Percentiles rank a stretch among this genome's conserved stretches.
phyloP scores from a whole-genome alignment of 2,329 filamentous ascomycete genomes.

The Aspergillus sp. region DNA sequence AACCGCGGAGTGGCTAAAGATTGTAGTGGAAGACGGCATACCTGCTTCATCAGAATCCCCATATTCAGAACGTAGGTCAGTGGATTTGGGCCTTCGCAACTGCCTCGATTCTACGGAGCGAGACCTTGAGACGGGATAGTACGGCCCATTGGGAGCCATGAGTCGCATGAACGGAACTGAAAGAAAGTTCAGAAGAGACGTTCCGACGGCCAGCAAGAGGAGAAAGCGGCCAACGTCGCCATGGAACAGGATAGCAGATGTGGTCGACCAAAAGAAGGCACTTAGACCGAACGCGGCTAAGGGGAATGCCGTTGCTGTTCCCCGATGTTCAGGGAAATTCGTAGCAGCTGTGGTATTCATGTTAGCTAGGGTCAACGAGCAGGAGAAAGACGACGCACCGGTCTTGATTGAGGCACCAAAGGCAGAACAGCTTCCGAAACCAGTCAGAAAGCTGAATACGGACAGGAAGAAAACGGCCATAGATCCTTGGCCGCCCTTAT shows the following conservation, averaged over 20 bases:
- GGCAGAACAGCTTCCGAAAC: constrained; percentile 87
- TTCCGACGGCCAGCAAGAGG: constrained; percentile 78
- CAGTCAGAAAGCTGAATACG: constrained; percentile 83
- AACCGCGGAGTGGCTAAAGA: constrained; percentile 32
- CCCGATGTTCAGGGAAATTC: constrained; percentile 89
- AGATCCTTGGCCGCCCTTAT: constrained; percentile 67
- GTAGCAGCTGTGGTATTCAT: constrained; percentile 65
- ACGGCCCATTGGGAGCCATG: constrained; percentile 60
- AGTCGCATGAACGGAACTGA: constrained; percentile 87
- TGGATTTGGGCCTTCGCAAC: constrained; percentile 39
- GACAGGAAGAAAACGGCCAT: constrained; percentile 66
- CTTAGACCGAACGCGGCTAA: constrained; percentile 91
- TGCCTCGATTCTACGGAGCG: constrained; percentile 33
- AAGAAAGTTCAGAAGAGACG: constrained; percentile 72
- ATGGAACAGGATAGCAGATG: constrained; percentile 77
- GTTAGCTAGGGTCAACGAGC: constrained; percentile 15
- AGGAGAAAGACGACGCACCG: constrained; percentile 43
- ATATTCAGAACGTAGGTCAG: constrained; percentile 30
- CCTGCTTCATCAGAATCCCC: constrained; percentile 41
- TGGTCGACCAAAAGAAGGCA: constrained; percentile 90
- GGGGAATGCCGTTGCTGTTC: constrained; percentile 92
- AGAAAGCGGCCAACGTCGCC: constrained; percentile 83
- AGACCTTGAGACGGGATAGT: constrained; percentile 46
- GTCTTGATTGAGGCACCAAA: constrained; percentile 87
- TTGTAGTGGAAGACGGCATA: constrained; percentile 40